Conservation (phyloP, 1,284 basidiomycete genomes). For the Cutaneotrichosporon arboriforme region DNA sequence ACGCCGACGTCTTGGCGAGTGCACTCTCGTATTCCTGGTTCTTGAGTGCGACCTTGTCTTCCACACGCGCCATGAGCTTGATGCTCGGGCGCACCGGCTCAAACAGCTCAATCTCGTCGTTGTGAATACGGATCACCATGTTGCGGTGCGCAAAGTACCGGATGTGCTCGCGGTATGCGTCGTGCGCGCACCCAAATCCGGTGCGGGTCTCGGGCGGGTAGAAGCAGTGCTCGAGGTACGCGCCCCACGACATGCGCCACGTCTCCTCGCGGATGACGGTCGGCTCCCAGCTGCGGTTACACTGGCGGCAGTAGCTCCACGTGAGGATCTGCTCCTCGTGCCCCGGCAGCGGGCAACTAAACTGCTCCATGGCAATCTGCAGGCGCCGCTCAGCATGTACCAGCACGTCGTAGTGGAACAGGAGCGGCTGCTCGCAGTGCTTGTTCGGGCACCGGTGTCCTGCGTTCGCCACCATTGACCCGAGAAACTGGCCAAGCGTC, state of each 20-base stretch:
- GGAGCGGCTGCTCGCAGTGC: slow-evolving; percentile 71
- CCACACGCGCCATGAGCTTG: slow-evolving; percentile 73
- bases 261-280: slow-evolving; percentile 88
- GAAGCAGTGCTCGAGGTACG: slow-evolving; percentile 50
- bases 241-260: slow-evolving; percentile 55
- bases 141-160: slow-evolving; percentile 73
- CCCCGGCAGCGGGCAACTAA: slow-evolving; percentile 48
- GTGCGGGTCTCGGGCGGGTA: slow-evolving; percentile 76
- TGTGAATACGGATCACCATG: slow-evolving; percentile 78
- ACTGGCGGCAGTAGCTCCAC: slow-evolving; percentile 84
- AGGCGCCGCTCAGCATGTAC: slow-evolving; percentile 82
- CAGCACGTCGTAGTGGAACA: slow-evolving; percentile 80
- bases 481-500: slow-evolving; percentile 88
- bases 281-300: slow-evolving; percentile 75
- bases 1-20: slow-evolving; percentile 62
- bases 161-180: slow-evolving; percentile 88
- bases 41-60: slow-evolving; percentile 79
- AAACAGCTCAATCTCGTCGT: slow-evolving; percentile 73
- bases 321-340: slow-evolving; percentile 72
- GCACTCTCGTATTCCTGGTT: slow-evolving; percentile 80
- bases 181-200: slow-evolving; percentile 72
- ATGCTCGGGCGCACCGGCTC: slow-evolving; percentile 89
- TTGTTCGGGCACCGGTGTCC: slow-evolving; percentile 69
- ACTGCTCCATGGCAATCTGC: slow-evolving; percentile 79
- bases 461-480: slow-evolving; percentile 63